Evolutionary conservation across 2,329 filamentous ascomycete species (phyloP).

Genomic region (Bisporella sp.): DNA sequence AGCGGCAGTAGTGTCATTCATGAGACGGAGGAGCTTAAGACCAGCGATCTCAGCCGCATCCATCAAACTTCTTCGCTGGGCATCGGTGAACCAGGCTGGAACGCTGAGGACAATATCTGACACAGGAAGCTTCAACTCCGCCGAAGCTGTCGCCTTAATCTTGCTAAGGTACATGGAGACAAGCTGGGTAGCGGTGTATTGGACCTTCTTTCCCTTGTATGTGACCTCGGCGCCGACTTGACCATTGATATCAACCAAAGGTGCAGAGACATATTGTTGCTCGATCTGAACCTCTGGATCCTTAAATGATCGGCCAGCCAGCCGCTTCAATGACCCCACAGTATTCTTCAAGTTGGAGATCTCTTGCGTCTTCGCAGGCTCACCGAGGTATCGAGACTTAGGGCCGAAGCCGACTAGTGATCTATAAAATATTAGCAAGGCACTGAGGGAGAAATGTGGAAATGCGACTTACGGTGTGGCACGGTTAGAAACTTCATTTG

Average conservation of each 20-base stretch:
- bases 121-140: slow-evolving; percentile 85
- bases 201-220: slow-evolving; percentile 92
- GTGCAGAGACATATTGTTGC: slow-evolving; percentile 81
- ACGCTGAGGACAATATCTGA: slow-evolving; percentile 91
- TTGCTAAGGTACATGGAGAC: slow-evolving; percentile 94
- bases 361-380: slow-evolving; percentile 96
- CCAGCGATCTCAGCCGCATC: slow-evolving; percentile 92
- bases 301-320: slow-evolving; percentile 77
- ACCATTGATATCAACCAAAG: slow-evolving; percentile 83
- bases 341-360: slow-evolving; percentile 99
- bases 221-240: slow-evolving; percentile 90
- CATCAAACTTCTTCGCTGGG: slow-evolving; percentile 81
- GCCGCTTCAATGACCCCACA: slow-evolving; percentile 83
- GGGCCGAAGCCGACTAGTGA: slow-evolving; percentile 92
- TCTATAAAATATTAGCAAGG: slow-evolving; percentile 37
- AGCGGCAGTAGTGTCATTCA: slow-evolving; percentile 96
- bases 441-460: not conserved
- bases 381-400: slow-evolving; percentile 89
- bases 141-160: slow-evolving; percentile 80
- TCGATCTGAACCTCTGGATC: slow-evolving; percentile 93
- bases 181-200: slow-evolving; percentile 90
- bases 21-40: slow-evolving; percentile 83
- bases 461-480: slow-evolving; percentile 77
- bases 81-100: slow-evolving; percentile 94
- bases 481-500: slow-evolving; percentile 98